Evolutionary conservation across 345 rosid genomes (phyloP), one percentile per base, ranked within the genome.

Genomic region (Garcia nutans): DNA sequence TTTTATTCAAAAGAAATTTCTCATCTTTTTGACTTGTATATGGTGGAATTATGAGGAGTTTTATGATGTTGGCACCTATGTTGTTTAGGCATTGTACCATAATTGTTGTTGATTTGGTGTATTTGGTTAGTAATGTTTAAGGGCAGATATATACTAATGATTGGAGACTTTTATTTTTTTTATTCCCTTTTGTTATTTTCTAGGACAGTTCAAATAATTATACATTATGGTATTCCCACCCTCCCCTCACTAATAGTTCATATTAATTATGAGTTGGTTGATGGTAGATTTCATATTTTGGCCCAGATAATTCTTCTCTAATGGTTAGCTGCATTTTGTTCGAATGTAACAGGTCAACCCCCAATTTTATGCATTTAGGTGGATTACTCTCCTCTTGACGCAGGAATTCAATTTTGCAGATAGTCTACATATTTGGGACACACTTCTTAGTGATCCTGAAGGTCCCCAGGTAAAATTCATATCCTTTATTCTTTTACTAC

Each of bases 351-450:
- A 95, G 99, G 93, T 95, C 72, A 95, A 95, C 80, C 98, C 98
- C 61, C 98, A 93, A 50, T 95, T 95, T 73, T 95, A 95, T 67
- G 98, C 98, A n/a, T 95, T 95, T 81, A 87, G 99, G 85, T 95
- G 99, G 99, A 95, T 95, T 81, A 95, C 99, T 70, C 94, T 95
- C 72, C 94, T 95, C 44, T 85, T 95, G 86, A 95, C 99, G 3
- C 99, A 93, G 79, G 99, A 95, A 75, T 95, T 93, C 88, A 87
- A 91, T 83, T 94, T 94, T 61, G 90, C 91, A 0, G 98, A 91
- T 79, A 86, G 95, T 79, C 95, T 94, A 79, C 97, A 89, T 77
- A 90, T 95, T 58, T 95, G 99, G 99, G 97, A 95, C 80, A 86
- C 94, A 1, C 97, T 95, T 73, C 86, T 95, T 62, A 93, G 99